Percentiles rank a stretch among this genome's conserved stretches.
These are phyloP conservation scores for Leucocoprinus birnbaumii DNA, from an alignment of 768 basidiomycete species.

Conservation along the genomic window DNA sequence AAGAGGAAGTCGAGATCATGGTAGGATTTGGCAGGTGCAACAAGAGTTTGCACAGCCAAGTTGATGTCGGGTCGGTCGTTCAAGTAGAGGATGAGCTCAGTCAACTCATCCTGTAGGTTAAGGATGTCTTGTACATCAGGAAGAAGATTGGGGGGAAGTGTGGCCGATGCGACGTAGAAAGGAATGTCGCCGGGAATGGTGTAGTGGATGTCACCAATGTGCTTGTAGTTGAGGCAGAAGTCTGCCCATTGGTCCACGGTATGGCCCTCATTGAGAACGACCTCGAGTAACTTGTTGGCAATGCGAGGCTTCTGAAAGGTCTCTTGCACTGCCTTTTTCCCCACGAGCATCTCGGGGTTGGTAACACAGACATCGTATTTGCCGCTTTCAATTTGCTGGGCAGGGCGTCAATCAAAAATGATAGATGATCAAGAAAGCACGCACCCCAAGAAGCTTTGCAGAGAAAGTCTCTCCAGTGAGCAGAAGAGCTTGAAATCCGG, in stretches of 20 bases:
- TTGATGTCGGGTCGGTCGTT: no score
- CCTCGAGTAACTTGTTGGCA: neutral
- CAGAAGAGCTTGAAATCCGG: neutral
- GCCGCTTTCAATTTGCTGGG: neutral
- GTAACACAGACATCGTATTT: neutral
- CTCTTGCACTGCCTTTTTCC: neutral
- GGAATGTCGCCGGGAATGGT: no score
- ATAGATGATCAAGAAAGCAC: no score
- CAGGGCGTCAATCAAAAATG: neutral
- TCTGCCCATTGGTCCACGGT: constrained; percentile 15
- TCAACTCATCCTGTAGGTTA: no score
- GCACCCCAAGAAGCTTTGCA: neutral
- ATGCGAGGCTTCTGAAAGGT: constrained; percentile 2
- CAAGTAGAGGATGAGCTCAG: no score
- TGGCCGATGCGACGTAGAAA: no score
- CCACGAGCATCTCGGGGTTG: neutral
- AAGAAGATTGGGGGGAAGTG: no score
- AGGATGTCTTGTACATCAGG: no score
- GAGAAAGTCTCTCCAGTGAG: neutral
- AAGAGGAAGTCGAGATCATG: no score
- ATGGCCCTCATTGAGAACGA: constrained; percentile 37
- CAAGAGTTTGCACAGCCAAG: no score
- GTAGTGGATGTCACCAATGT: neutral
- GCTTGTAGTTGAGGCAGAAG: neutral
- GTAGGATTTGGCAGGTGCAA: no score